A percentile compares a stretch with the other conserved stretches of the same genome.
phyloP scores from a whole-genome alignment of 768 basidiomycete species.

The Kondoa subrosea region DNA sequence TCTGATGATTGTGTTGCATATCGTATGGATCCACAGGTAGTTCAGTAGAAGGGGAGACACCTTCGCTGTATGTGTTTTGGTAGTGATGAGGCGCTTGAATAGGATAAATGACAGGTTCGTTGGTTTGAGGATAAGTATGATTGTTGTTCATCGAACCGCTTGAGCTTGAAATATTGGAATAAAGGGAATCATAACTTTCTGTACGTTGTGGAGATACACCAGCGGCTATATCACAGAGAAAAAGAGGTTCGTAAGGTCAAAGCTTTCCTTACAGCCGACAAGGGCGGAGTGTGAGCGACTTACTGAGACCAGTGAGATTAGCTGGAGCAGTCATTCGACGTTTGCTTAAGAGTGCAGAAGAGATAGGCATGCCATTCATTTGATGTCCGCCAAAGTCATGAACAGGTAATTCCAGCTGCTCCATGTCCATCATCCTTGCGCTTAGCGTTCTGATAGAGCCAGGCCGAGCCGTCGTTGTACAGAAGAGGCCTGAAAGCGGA shows the following conservation, averaged over 20 bases:
- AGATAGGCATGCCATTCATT: background rate
- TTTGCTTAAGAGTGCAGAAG: background rate
- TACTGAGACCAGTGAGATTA: background rate
- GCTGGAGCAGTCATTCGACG: background rate
- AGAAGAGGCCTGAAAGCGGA: too few relatives aligned
- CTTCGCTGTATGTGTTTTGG: background rate
- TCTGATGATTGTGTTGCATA: background rate
- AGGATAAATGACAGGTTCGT: background rate
- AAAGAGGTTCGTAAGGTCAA: background rate
- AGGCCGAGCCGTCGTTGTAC: too few relatives aligned
- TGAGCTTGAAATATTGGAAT: background rate
- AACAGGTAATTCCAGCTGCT: background rate
- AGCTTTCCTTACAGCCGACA: too few relatives aligned
- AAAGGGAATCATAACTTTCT: background rate
- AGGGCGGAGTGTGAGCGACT: background rate
- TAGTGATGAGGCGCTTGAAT: background rate
- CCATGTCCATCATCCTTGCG: too few relatives aligned
- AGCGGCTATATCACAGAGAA: background rate
- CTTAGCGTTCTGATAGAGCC: too few relatives aligned
- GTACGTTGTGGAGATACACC: too few relatives aligned
- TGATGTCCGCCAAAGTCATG: background rate
- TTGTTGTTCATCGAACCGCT: background rate
- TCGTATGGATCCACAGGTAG: background rate
- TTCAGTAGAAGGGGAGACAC: background rate
- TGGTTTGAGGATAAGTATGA: background rate